A percentile compares a stretch with the other conserved stretches of the same genome.
Conservation (phyloP, 306 rosid species). For the Quercus aquifolioides region DNA sequence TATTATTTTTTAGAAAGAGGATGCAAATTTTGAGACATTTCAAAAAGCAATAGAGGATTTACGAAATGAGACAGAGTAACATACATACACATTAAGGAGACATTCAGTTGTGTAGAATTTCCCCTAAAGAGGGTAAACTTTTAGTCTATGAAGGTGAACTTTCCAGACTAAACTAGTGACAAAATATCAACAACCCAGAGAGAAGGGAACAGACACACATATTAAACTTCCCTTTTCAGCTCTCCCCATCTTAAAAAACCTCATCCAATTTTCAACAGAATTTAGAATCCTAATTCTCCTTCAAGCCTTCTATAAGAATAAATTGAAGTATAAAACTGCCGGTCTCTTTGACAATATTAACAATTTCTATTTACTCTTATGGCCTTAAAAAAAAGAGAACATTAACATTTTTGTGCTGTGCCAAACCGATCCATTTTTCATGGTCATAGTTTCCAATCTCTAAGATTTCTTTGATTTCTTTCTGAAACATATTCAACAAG, state of each 20-base stretch:
- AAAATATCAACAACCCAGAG: not conserved
- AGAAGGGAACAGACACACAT: not conserved
- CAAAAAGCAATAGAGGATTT: too few species aligned
- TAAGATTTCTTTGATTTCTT: not conserved
- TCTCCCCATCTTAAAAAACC: not conserved
- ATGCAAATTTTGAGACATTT: too few species aligned
- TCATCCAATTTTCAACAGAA: not conserved
- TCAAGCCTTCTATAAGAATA: not conserved
- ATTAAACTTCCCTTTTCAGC: not conserved
- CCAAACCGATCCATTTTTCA: not conserved
- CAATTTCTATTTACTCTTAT: too few species aligned
- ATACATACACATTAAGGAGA: not conserved
- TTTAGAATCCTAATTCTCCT: not conserved
- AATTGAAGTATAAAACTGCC: too few species aligned
- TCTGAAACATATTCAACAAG: not conserved
- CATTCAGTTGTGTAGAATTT: not conserved
- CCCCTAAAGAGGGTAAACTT: not conserved
- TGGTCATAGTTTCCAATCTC: not conserved
- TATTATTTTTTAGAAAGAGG: too few species aligned
- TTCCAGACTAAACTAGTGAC: not conserved
- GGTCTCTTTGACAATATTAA: too few species aligned
- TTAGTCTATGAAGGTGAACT: not conserved
- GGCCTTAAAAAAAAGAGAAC: too few species aligned
- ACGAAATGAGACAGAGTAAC: too few species aligned
- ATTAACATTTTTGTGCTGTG: not conserved